Evolutionary conservation across 108 stramenopile genomes (phyloP), one percentile per base, ranked within the genome.

Genomic region (Skeletonema grethae): DNA sequence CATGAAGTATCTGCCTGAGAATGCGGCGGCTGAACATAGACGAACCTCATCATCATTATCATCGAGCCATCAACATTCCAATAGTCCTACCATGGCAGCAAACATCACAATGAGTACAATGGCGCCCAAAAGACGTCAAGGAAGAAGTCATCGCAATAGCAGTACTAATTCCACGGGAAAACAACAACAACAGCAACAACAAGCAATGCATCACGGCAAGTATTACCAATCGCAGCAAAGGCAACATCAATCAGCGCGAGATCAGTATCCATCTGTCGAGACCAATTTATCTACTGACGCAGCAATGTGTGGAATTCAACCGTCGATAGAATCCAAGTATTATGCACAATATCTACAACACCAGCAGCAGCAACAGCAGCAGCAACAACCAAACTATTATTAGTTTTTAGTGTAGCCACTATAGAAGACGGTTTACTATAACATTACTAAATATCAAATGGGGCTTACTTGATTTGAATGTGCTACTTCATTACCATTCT

Each of bases 201-300:
- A 56, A 18, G 35, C 2, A n/a, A n/a, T 56, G 18, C 53, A 32
- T 24, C 50, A 34, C 7, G 45, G 15, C 35, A n/a, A 28, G 29
- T 55, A 53, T n/a, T 55, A 28, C 5, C 66, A 67, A 67, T 55
- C 11, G 4, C 67, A 57, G 22, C 32, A 55, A 29, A 7, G 24
- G 3, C 67, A 67, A 2, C 50, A 67, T 5, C 32, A 35, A 35
- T 34, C 15, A 4, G 15, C 15, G 3, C 41, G 41, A n/a, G 41
- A 53, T 8, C 50, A 53, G 7, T 53, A 53, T 53, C 50, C 46
- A 48, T 48, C 46, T 6, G 50, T 53, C 0, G 50, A 24, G 50
- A 3, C 18, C 18, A 53, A 53, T 9, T 53, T 22, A 22, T 53
- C 50, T 22, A 53, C 20, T 53, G 50, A 53, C 4, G 50, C 50